phyloP scores from a whole-genome alignment of 2,329 filamentous ascomycete species.

The Conoideocrella luteorostrata region DNA sequence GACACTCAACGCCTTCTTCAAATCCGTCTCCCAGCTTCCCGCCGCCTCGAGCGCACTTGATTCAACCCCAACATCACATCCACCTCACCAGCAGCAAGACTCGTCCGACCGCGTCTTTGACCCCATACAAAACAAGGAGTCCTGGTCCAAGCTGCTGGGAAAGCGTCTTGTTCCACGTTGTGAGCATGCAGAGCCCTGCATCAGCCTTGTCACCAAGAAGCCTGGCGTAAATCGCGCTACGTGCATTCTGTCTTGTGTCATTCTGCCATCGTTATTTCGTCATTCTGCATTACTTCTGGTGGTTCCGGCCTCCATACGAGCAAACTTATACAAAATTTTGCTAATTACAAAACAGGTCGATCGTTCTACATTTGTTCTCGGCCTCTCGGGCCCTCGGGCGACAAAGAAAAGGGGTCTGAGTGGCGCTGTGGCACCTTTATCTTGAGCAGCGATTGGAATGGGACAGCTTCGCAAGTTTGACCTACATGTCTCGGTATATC shows the following conservation, averaged over 20 bases:
- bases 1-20: conserved; percentile 76
- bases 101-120: conserved; percentile 48
- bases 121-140: conserved; percentile 67
- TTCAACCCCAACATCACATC: too few species aligned
- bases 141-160: conserved; percentile 78
- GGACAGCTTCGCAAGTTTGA: too few species aligned
- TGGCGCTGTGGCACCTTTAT: conserved; percentile 88
- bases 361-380: conserved; percentile 60
- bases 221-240: conserved; percentile 72
- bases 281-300: too few species aligned
- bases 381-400: conserved; percentile 77
- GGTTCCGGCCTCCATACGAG: neutral
- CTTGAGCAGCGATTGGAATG: conserved; percentile 55
- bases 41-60: neutral
- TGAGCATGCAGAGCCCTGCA: conserved; percentile 84
- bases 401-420: conserved; percentile 75
- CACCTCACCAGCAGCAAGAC: too few species aligned
- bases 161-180: conserved; percentile 71
- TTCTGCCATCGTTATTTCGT: too few species aligned
- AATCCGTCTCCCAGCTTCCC: conserved; percentile 29
- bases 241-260: conserved; percentile 21
- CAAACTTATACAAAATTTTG: neutral
- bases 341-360: conserved; percentile 35
- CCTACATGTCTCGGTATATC: too few species aligned
- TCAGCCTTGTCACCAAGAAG: conserved; percentile 80